A percentile compares a stretch with the other conserved stretches of the same genome.
Conservation (phyloP, 768 basidiomycete genomes). For the Rhodotorula sphaerocarpa region DNA sequence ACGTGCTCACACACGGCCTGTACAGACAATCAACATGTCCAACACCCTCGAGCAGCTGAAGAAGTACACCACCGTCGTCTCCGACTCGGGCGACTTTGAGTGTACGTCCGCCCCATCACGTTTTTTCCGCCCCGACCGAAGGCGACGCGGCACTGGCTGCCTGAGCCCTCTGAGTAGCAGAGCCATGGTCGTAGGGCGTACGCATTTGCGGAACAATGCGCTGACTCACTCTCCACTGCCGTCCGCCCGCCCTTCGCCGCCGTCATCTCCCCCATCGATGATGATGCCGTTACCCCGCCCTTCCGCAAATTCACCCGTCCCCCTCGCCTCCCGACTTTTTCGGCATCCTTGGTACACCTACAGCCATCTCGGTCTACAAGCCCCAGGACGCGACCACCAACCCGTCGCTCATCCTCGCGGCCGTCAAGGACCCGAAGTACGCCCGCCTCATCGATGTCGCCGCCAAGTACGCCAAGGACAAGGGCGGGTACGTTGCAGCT, state of each 20-base stretch:
- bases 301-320: not conserved
- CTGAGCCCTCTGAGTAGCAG: not conserved
- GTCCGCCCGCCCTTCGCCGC: not conserved
- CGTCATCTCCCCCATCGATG: slow-evolving; percentile 13
- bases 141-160: not conserved
- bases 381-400: slow-evolving; percentile 99
- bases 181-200: too few relatives aligned
- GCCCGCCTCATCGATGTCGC: slow-evolving; percentile 68
- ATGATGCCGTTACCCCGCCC: slow-evolving; percentile 16
- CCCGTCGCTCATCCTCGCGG: slow-evolving; percentile 73
- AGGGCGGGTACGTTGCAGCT: slow-evolving; percentile 53
- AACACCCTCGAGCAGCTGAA: slow-evolving; percentile 56
- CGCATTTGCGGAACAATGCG: too few relatives aligned
- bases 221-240: too few relatives aligned
- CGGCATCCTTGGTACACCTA: not conserved
- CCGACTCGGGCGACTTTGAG: slow-evolving; percentile 91
- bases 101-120: slow-evolving; percentile 46
- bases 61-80: slow-evolving; percentile 82
- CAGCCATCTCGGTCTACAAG: slow-evolving; percentile 92
- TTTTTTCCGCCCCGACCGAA: too few relatives aligned
- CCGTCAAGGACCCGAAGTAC: slow-evolving; percentile 83
- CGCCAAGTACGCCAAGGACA: slow-evolving; percentile 63
- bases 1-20: too few relatives aligned
- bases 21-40: slow-evolving; percentile 39
- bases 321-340: too few relatives aligned